phyloP scores from a whole-genome alignment of 2,329 filamentous ascomycete genomes.

The Colletotrichum chlorophyti region DNA sequence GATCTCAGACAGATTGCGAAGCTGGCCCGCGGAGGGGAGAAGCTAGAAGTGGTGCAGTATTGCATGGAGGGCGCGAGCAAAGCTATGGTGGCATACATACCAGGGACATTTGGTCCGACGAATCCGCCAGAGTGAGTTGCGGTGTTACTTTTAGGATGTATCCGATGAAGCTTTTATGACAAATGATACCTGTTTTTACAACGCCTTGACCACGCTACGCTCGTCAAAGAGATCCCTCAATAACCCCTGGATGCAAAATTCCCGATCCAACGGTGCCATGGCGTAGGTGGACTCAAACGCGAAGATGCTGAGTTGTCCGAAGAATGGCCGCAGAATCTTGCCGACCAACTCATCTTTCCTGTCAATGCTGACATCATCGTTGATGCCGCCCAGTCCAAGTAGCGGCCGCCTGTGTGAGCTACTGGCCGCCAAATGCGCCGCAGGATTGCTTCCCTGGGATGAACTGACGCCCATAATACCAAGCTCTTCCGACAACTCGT shows the following conservation, averaged over 20 bases:
- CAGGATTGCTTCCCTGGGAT: constrained; percentile 42
- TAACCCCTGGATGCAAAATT: constrained; percentile 68
- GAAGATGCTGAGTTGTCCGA: constrained; percentile 89
- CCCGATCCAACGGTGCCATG: constrained; percentile 74
- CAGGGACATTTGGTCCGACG: constrained; percentile 35
- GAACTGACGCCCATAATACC: constrained; percentile 51
- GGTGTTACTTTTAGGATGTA: too few relatives aligned
- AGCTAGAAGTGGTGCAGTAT: constrained; percentile 84
- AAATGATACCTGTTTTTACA: constrained; percentile 43
- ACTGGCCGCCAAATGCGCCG: constrained; percentile 42
- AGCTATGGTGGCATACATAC: constrained; percentile 71
- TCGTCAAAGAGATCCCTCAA: constrained; percentile 83
- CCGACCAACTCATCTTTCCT: constrained; percentile 73
- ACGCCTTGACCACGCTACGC: constrained; percentile 67
- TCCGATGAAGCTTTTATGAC: too few relatives aligned
- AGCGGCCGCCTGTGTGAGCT: constrained; percentile 53
- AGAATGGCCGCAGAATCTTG: constrained; percentile 84
- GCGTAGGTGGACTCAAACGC: constrained; percentile 93
- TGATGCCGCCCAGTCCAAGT: constrained; percentile 59
- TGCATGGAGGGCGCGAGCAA: constrained; percentile 92
- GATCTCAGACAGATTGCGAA: constrained; percentile 80
- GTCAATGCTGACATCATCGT: constrained; percentile 63
- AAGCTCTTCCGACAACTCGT: constrained; percentile 82
- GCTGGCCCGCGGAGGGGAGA: constrained; percentile 55
- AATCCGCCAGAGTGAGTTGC: not conserved